Base-by-base conservation (phyloP, 768 basidiomycete species). In the Russula olivacea region DNA sequence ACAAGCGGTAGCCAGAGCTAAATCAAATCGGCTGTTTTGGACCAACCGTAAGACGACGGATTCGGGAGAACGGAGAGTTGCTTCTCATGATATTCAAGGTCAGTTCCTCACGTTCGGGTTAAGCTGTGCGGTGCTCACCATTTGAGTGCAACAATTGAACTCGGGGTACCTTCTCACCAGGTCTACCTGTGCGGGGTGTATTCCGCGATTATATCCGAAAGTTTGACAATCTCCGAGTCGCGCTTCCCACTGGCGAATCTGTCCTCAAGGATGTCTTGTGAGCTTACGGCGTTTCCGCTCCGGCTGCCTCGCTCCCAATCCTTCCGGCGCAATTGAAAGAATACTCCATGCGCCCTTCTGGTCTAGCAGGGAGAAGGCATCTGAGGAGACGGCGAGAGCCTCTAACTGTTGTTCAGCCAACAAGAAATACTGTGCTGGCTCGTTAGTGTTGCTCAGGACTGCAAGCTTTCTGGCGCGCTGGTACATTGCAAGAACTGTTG, bases 401-500 rank as follows among this genome's bases (percentile, higher is more conserved):
- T 94, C 85, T 36, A 86, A 74, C 71, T 87, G 91, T 69, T 88
- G 83, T 68, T 86, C 84, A 40, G 85, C 79, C 21, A 89, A 70
- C 38, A 82, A 82, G 41, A 74, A 64, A 65, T 77, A 77, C 50
- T 76, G 71, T 66, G 71, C 67, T 21, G 75, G 67, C 49, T 74
- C 71, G 55, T 68, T 72, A 55, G 73, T 62, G n/a, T 50, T 50
- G 48, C 14, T 61, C 36, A 80, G 67, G 36, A 76, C 77, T 55
- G 82, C 84, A 10, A 98, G 75, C 70, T 93, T 89, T 66, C 87
- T 79, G 23, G 89, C 93, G 58, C 93, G 87, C 69, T 91, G 90
- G 73, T 95, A 98, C 95, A 98, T 97, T 11, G 86, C 86, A 57
- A 88, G 80, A 17, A 91, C 91, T 59, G 95, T 96, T 98, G 71